Evolutionary conservation across 2,329 filamentous ascomycete genomes (phyloP).

Genomic region (Falciphora oryzae): DNA sequence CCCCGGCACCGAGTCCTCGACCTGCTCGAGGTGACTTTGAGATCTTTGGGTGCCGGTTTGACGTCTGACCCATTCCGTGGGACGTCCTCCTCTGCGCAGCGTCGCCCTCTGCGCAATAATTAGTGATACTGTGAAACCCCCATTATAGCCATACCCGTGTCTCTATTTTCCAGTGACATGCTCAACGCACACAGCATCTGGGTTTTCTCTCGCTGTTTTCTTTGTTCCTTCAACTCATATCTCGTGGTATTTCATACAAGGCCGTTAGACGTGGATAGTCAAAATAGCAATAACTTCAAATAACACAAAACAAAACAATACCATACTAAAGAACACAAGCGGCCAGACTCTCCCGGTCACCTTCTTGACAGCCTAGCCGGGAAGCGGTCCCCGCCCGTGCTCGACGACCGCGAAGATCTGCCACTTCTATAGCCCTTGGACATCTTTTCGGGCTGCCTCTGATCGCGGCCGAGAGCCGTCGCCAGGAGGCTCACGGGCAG

Average conservation of each 20-base stretch:
- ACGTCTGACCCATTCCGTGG: background rate
- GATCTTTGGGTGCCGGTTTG: background rate
- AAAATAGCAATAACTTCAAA: background rate
- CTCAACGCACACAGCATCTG: background rate
- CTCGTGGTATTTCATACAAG: background rate
- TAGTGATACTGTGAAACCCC: background rate
- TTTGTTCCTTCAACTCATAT: background rate
- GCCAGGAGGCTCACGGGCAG: slow-evolving; percentile 1
- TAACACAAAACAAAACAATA: background rate
- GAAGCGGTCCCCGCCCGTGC: background rate
- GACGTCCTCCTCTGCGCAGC: background rate
- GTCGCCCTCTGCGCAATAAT: too few species aligned
- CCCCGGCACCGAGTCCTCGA: background rate
- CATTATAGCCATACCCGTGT: too few species aligned
- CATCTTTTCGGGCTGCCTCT: background rate
- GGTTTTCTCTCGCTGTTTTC: background rate
- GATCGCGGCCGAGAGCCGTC: slow-evolving; percentile 1
- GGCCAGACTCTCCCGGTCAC: too few species aligned
- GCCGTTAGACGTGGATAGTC: background rate
- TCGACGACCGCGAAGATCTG: slow-evolving; percentile 7
- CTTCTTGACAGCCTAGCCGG: background rate
- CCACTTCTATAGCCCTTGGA: slow-evolving; percentile 7
- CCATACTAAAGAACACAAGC: background rate
- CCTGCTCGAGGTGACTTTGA: background rate
- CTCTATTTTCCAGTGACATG: too few species aligned